Base-by-base conservation (phyloP, 768 basidiomycete genomes). In the Lepiota brunneoincarnata region DNA sequence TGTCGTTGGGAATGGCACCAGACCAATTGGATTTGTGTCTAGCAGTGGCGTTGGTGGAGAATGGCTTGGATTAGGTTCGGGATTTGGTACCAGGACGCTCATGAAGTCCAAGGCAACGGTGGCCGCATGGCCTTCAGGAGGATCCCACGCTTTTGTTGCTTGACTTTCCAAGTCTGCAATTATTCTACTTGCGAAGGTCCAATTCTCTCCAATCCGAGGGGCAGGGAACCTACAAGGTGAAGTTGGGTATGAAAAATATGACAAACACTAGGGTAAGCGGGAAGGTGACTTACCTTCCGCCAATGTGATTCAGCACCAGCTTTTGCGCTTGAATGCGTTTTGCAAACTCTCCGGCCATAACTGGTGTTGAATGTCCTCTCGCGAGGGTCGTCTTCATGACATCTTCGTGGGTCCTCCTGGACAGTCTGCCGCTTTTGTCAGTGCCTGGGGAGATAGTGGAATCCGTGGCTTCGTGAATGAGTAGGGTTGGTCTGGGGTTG, bases 401-500 rank as follows among this genome's bases (percentile, higher is more conserved):
- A 50, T 68, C 72, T 45, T 71, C 69, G 2, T 66, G 70, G 23
- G 72, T 72, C 49, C 77, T 74, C 49, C 65, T 76, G 26, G 79
- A 69, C 7, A 69, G 61, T 31, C 69, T 72, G 15, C 68, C 70
- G 15, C 50, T 41, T 7, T 73, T 69, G 64, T 85, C 84, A 51
- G 87, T 75, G 44, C 73, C 61, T 2, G 55, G 63, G 0, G 87
- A 84, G 35, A 94, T 81, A 58, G 77, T 78, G 0, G 86, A 83
- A 62, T 93, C 91, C 2, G 89, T 92, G 1, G 86, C 83, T 69
- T 94, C 92, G 66, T 94, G 93, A n/a, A 93, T 74, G 17, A 93
- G 76, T n/a, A 93, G 73, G 24, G 84, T 81, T 20, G 79, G 76
- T 3, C 77, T 63, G 42, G 81, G 74, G 23, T 69, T 63, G 41